A percentile compares a stretch with the other conserved stretches of the same genome.
Evolutionary conservation across 768 basidiomycete species (phyloP).

Genomic region (Favolaschia claudopus): DNA sequence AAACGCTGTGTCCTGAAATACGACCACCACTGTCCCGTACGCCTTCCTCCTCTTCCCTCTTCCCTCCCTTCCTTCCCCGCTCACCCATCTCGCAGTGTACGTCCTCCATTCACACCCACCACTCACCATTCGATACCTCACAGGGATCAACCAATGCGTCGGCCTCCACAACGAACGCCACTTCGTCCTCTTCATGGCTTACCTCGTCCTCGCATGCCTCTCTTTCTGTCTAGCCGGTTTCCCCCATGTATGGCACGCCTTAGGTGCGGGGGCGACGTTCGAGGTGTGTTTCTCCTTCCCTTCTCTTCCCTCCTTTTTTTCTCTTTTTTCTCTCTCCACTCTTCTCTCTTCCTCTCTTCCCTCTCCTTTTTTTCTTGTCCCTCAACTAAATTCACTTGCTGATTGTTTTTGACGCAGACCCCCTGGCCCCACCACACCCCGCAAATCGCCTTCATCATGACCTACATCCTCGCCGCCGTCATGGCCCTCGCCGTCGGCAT

Average conservation of each 20-base stretch:
- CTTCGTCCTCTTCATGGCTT: conserved; percentile 94
- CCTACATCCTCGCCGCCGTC: conserved; percentile 78
- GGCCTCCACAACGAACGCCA: conserved; percentile 95
- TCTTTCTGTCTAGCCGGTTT: conserved; percentile 78
- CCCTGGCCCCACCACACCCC: conserved; percentile 73
- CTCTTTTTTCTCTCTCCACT: no score
- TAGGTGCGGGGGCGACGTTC: conserved; percentile 54
- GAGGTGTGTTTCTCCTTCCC: conserved; percentile 40
- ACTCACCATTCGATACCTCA: background rate
- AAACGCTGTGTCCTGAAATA: conserved; percentile 90
- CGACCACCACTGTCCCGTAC: conserved; percentile 90
- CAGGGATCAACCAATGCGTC: conserved; percentile 98
- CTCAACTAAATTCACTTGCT: no score
- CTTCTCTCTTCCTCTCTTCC: background rate
- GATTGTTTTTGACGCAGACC: conserved; percentile 35
- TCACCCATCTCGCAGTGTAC: conserved; percentile 5
- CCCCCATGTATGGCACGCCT: conserved; percentile 58
- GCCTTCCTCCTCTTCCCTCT: conserved; percentile 40
- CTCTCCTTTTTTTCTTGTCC: no score
- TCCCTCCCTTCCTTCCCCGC: conserved; percentile 1
- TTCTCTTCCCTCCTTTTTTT: background rate
- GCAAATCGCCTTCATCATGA: conserved; percentile 70
- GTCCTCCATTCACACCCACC: background rate
- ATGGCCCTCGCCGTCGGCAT: conserved; percentile 77
- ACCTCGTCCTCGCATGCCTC: conserved; percentile 67